Conservation (phyloP, 2,329 filamentous ascomycete species). For the Pseudohalonectria lignicola region DNA sequence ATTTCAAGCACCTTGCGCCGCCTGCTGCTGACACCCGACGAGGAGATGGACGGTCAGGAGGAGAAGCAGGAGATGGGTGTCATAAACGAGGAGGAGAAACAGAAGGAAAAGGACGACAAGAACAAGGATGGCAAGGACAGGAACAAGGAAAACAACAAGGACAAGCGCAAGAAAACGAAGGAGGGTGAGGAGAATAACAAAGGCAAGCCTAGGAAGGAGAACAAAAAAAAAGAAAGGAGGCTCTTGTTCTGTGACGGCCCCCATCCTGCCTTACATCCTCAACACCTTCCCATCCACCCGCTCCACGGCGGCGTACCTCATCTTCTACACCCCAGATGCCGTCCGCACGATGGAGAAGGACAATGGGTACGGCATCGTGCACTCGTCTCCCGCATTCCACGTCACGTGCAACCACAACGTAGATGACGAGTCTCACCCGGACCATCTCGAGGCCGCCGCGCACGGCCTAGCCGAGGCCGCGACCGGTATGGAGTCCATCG, state of each 20-base stretch:
- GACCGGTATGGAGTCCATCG: constrained; percentile 13
- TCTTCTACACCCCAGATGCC: constrained; percentile 14
- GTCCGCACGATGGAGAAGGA: constrained; percentile 17
- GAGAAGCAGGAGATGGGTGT: background rate
- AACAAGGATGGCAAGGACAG: background rate
- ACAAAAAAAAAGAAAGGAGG: too few relatives aligned
- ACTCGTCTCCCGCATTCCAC: constrained; percentile 11
- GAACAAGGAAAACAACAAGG: background rate
- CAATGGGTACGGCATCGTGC: constrained; percentile 9
- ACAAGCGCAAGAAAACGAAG: background rate
- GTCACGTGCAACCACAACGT: constrained; percentile 17
- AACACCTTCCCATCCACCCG: constrained; percentile 5
- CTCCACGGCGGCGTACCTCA: constrained; percentile 18
- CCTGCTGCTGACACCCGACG: constrained; percentile 7
- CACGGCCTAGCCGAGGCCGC: constrained; percentile 4
- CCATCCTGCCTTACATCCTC: constrained; percentile 7
- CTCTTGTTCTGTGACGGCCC: background rate
- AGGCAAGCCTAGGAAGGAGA: too few relatives aligned
- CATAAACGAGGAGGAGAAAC: too few relatives aligned
- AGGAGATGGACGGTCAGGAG: background rate
- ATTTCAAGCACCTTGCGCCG: constrained; percentile 14
- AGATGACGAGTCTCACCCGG: constrained; percentile 11
- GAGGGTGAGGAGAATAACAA: too few relatives aligned
- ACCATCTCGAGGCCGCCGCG: constrained; percentile 5
- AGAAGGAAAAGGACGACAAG: background rate